phyloP scores from a whole-genome alignment of 2,329 filamentous ascomycete species.

The Colletotrichum nymphaeae region DNA sequence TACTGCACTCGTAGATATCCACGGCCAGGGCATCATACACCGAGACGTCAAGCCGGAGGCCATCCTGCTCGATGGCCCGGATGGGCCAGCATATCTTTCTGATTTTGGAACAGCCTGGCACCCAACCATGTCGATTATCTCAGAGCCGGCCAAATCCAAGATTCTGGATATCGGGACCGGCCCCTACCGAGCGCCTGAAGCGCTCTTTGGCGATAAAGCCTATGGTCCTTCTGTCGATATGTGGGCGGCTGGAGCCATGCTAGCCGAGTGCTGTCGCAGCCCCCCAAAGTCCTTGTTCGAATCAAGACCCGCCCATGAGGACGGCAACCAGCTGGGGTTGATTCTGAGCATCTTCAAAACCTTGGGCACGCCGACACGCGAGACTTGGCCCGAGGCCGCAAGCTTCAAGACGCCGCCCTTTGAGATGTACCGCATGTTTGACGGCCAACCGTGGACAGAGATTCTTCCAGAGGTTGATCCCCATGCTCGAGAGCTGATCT shows the following conservation, averaged over 20 bases:
- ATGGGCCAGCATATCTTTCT: constrained; percentile 81
- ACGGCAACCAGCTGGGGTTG: constrained; percentile 91
- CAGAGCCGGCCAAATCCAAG: constrained; percentile 76
- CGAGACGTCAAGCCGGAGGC: constrained; percentile 96
- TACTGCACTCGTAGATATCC: constrained; percentile 76
- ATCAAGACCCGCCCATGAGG: constrained; percentile 75
- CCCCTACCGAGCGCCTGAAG: constrained; percentile 89
- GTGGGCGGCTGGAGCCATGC: constrained; percentile 88
- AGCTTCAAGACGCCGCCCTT: constrained; percentile 81
- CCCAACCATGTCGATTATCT: constrained; percentile 63
- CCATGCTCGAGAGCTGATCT: constrained; percentile 73
- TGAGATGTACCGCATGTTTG: constrained; percentile 87
- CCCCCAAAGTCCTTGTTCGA: constrained; percentile 79
- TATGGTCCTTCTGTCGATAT: constrained; percentile 84
- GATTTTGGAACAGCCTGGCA: constrained; percentile 97
- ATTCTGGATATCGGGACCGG: constrained; percentile 95
- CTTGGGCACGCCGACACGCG: constrained; percentile 84
- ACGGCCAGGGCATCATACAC: constrained; percentile 83
- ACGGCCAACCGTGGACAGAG: constrained; percentile 73
- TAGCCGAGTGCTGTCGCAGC: constrained; percentile 76
- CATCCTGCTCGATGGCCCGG: constrained; percentile 75
- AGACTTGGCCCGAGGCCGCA: constrained; percentile 84
- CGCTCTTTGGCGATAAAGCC: constrained; percentile 82
- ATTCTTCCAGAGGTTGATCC: constrained; percentile 72
- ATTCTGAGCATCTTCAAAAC: constrained; percentile 94